Evolutionary conservation across 2,329 filamentous ascomycete species (phyloP).

Genomic region (Achaetomium macrosporum): DNA sequence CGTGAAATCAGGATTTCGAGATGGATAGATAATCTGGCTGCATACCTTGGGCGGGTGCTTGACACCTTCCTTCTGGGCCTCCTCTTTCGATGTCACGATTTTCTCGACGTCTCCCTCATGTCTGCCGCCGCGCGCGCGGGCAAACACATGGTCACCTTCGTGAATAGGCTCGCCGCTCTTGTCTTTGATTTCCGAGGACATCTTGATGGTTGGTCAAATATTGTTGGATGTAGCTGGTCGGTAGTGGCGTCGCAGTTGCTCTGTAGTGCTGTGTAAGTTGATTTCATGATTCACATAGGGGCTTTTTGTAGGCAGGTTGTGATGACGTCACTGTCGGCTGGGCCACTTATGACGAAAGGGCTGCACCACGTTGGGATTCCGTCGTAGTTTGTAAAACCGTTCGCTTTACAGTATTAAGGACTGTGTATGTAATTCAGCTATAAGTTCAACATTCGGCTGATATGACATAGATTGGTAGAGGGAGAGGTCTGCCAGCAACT

Average conservation of each 20-base stretch:
- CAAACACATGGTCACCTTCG: conserved; percentile 36
- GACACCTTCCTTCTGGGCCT: conserved; percentile 32
- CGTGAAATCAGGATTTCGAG: no score
- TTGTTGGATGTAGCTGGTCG: no score
- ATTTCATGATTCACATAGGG: background rate
- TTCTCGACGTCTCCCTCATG: conserved; percentile 36
- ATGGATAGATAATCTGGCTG: background rate
- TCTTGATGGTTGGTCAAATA: conserved; percentile 5
- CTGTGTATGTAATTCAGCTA: no score
- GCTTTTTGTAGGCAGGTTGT: background rate
- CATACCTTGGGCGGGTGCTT: conserved; percentile 39
- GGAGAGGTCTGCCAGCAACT: no score
- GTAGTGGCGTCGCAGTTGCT: no score
- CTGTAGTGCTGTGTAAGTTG: no score
- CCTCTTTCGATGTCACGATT: conserved; percentile 31
- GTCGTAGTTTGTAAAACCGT: no score
- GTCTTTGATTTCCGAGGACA: conserved; percentile 27
- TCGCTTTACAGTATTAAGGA: no score
- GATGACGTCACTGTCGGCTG: background rate
- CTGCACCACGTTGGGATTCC: no score
- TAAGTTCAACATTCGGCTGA: no score
- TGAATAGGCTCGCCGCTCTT: conserved; percentile 34
- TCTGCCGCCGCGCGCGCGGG: conserved; percentile 34
- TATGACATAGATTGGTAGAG: no score
- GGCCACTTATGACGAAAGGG: no score